Conservation (phyloP, 495 filamentous ascomycete species). For the Annulohypoxylon bovei region DNA sequence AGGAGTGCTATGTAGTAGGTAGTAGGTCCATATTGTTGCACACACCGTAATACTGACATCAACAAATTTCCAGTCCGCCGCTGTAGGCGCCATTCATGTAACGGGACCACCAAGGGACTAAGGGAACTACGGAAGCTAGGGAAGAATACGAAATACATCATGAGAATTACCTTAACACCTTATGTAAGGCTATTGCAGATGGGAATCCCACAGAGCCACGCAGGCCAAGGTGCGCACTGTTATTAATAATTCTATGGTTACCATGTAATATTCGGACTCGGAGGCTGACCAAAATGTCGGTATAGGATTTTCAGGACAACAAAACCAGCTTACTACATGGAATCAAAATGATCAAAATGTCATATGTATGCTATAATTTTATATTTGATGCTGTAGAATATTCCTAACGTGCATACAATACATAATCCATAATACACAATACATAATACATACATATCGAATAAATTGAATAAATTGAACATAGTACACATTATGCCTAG, state of each 20-base stretch:
- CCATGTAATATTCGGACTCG: conserved; percentile 26
- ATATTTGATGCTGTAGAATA: neutral
- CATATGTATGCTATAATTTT: neutral
- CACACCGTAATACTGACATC: conserved; percentile 44
- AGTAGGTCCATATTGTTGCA: conserved; percentile 8
- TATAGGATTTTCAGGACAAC: conserved; percentile 22
- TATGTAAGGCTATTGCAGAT: conserved; percentile 33
- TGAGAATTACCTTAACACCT: conserved; percentile 31
- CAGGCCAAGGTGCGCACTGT: neutral
- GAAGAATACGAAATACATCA: conserved; percentile 19
- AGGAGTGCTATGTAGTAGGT: conserved; percentile 7
- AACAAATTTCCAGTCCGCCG: conserved; percentile 33
- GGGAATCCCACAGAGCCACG: neutral
- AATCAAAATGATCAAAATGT: neutral
- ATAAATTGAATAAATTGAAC: neutral
- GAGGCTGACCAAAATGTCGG: conserved; percentile 38
- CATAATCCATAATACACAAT: neutral
- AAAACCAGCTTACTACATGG: conserved; percentile 32
- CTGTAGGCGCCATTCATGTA: conserved; percentile 39
- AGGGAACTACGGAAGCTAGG: conserved; percentile 7
- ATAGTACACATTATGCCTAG: conserved; percentile 21
- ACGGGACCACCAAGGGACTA: conserved; percentile 4
- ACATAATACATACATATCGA: neutral
- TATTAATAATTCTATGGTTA: conserved; percentile 10
- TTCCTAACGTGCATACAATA: neutral